Conservation (phyloP, 257 asterid genomes). For the Capsicum rhomboideum region DNA sequence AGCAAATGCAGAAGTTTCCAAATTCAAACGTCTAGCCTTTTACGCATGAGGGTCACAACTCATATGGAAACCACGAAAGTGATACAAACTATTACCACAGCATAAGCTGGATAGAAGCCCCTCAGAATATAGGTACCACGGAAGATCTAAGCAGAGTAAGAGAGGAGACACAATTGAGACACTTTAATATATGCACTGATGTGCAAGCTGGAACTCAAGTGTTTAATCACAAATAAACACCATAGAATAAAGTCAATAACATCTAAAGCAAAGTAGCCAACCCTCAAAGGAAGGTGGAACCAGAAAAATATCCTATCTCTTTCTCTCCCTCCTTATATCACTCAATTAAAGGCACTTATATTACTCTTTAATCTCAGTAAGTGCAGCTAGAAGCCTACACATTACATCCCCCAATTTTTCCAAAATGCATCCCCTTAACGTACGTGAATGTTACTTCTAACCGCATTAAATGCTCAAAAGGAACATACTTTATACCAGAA, state of each 20-base stretch:
- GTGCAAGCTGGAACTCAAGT: not conserved
- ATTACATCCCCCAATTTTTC: not conserved
- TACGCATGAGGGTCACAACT: not conserved
- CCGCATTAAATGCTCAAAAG: not conserved
- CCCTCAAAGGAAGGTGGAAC: not conserved
- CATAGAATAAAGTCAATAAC: not conserved
- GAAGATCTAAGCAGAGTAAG: not conserved
- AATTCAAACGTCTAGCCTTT: not conserved
- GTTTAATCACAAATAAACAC: not conserved
- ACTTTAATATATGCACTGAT: not conserved
- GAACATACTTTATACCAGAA: not conserved
- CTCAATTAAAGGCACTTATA: not conserved
- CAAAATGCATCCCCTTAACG: not conserved
- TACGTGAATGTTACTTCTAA: not conserved
- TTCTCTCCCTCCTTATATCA: not conserved
- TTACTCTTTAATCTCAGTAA: not conserved
- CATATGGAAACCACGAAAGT: not conserved
- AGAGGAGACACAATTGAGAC: not conserved
- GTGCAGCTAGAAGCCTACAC: not conserved
- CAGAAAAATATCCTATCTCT: not conserved
- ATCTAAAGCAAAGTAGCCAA: not conserved
- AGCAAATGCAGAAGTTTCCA: not conserved
- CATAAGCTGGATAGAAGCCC: not conserved
- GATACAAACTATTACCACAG: not conserved
- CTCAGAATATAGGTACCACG: not conserved